phyloP scores from a whole-genome alignment of 768 basidiomycete species.

The Tubosaeta sp. region DNA sequence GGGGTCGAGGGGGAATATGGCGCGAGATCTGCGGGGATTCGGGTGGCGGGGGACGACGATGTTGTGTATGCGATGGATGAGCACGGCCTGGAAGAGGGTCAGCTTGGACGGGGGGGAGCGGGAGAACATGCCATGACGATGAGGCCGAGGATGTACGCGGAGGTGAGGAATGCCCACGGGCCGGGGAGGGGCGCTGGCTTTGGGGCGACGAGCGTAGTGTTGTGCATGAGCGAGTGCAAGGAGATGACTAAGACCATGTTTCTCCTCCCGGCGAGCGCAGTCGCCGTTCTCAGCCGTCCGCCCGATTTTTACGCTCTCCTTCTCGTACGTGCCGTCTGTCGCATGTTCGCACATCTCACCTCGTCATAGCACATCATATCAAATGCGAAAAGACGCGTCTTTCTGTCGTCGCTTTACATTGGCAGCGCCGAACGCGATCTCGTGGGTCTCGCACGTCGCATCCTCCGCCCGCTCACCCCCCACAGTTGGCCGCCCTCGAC shows the following conservation, averaged over 20 bases:
- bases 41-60: conserved; percentile 53
- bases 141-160: conserved; percentile 66
- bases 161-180: conserved; percentile 70
- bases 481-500: conserved; percentile 44
- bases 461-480: neutral
- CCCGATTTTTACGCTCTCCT: conserved; percentile 52
- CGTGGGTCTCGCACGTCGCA: conserved; percentile 43
- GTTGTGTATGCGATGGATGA: conserved; percentile 75
- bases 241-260: conserved; percentile 9
- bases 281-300: conserved; percentile 56
- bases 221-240: neutral
- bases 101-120: neutral
- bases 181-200: conserved; percentile 38
- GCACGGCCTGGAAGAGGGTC: conserved; percentile 45
- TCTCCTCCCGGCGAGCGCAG: conserved; percentile 29
- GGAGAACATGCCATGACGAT: conserved; percentile 52
- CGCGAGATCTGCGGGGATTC: conserved; percentile 9
- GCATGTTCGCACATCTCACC: neutral
- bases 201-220: neutral
- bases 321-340: conserved; percentile 39
- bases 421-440: conserved; percentile 65
- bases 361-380: conserved; percentile 62
- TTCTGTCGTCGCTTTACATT: conserved; percentile 88
- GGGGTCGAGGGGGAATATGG: conserved; percentile 62
- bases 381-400: conserved; percentile 74